phyloP scores from a whole-genome alignment of 2,329 filamentous ascomycete genomes.

The Xylariaceae sp. region DNA sequence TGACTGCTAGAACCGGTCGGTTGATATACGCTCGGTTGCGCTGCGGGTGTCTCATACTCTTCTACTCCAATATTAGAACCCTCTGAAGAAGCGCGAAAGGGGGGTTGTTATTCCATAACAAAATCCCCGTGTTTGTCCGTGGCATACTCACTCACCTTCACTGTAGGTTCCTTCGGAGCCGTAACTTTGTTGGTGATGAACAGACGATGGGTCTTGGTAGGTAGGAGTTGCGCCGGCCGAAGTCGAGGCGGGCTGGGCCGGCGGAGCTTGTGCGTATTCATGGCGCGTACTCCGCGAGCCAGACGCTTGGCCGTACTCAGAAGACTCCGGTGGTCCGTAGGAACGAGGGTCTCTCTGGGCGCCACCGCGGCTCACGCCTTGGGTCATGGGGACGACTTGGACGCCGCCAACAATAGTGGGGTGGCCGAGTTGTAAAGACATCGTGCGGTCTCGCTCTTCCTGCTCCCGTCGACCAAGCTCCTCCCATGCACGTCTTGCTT shows the following conservation, averaged over 20 bases:
- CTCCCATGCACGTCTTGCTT: constrained; percentile 94
- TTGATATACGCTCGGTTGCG: constrained; percentile 40
- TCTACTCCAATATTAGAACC: constrained; percentile 57
- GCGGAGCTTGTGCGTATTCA: constrained; percentile 46
- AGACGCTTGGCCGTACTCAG: constrained; percentile 35
- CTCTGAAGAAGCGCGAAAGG: constrained; percentile 50
- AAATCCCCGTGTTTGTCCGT: constrained; percentile 64
- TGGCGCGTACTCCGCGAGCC: constrained; percentile 36
- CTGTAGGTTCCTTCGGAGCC: constrained; percentile 65
- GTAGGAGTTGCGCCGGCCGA: constrained; percentile 42
- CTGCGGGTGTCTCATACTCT: constrained; percentile 59
- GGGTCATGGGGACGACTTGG: constrained; percentile 91
- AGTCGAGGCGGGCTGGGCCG: constrained; percentile 45
- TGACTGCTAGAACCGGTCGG: constrained; percentile 34
- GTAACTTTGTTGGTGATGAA: constrained; percentile 52
- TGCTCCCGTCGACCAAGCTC: constrained; percentile 92
- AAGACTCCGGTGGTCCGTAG: constrained; percentile 38
- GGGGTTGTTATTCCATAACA: constrained; percentile 62
- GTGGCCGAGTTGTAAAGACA: constrained; percentile 82
- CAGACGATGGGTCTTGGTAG: constrained; percentile 46
- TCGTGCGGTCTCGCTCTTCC: constrained; percentile 84
- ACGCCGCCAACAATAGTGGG: constrained; percentile 90
- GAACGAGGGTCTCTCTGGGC: constrained; percentile 46
- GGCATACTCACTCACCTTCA: constrained; percentile 77
- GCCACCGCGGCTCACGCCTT: constrained; percentile 62